These are phyloP conservation scores for Myrica gale DNA, from an alignment of 306 rosid species.

Conservation along the genomic window DNA sequence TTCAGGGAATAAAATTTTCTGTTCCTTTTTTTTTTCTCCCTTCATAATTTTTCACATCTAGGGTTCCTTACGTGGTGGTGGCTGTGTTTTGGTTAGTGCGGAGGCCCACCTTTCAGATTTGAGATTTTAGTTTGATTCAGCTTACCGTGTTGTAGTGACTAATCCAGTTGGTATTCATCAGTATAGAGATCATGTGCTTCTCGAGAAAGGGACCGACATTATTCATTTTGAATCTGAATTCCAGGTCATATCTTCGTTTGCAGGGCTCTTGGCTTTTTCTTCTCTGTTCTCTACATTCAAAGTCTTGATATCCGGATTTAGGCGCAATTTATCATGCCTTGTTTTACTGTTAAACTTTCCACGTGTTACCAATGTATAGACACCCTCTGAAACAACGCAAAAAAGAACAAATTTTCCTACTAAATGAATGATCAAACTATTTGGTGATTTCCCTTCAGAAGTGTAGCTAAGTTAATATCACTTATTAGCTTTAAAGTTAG, in stretches of 20 bases:
- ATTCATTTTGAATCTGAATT: constrained; percentile 47
- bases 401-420: too few species aligned
- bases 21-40: constrained; percentile 27
- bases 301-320: neutral
- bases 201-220: constrained; percentile 48
- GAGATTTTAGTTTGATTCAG: constrained; percentile 81
- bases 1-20: constrained; percentile 79
- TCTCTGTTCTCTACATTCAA: neutral
- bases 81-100: constrained; percentile 88
- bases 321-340: too few species aligned
- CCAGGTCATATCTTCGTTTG: constrained; percentile 26
- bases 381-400: too few species aligned
- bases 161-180: constrained; percentile 54
- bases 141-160: constrained; percentile 59
- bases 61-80: constrained; percentile 70
- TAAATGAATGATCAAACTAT: too few species aligned
- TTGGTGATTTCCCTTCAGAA: too few species aligned
- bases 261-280: constrained; percentile 6
- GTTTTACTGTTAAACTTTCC: too few species aligned
- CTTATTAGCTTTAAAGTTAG: too few species aligned
- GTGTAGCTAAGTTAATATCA: too few species aligned
- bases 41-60: constrained; percentile 53
- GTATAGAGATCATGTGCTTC: constrained; percentile 52
- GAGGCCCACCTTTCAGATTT: constrained; percentile 72
- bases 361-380: too few species aligned